Conservation (phyloP, 169 alveolate genomes). For the Eimeria brunetti region DNA sequence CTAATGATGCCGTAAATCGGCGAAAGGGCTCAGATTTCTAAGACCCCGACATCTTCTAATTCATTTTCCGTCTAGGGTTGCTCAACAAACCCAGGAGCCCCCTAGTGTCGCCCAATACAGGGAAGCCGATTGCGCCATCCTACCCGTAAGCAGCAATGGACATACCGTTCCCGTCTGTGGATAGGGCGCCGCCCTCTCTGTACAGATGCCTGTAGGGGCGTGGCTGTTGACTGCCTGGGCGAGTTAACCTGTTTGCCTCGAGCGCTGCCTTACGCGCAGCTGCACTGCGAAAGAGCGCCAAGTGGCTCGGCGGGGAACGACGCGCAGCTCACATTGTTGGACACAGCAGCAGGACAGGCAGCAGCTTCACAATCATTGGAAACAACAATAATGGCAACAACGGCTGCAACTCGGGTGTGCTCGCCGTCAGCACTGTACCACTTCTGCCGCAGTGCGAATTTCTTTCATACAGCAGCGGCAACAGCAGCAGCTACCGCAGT, state of each 20-base stretch:
- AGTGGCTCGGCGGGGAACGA: not conserved
- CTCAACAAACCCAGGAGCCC: not conserved
- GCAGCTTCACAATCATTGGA: not conserved
- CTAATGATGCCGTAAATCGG: not conserved
- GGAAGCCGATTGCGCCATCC: not conserved
- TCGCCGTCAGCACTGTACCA: not conserved
- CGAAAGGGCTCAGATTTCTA: not conserved
- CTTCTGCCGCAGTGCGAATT: not conserved
- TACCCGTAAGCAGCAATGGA: not conserved
- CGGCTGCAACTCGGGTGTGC: not conserved
- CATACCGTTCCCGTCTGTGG: not conserved
- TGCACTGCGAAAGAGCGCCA: not conserved
- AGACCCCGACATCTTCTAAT: not conserved
- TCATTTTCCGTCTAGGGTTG: not conserved
- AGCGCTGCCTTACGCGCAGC: not conserved
- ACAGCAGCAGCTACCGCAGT: not conserved
- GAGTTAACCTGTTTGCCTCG: not conserved
- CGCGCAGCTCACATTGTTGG: not conserved
- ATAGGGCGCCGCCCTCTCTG: not conserved
- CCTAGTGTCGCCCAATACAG: not conserved
- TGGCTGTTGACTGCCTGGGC: not conserved
- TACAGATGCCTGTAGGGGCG: not conserved
- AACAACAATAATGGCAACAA: not conserved
- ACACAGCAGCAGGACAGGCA: not conserved
- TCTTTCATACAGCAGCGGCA: not conserved